Conservation (phyloP, 2,329 filamentous ascomycete species). For the Xylaria sp. region DNA sequence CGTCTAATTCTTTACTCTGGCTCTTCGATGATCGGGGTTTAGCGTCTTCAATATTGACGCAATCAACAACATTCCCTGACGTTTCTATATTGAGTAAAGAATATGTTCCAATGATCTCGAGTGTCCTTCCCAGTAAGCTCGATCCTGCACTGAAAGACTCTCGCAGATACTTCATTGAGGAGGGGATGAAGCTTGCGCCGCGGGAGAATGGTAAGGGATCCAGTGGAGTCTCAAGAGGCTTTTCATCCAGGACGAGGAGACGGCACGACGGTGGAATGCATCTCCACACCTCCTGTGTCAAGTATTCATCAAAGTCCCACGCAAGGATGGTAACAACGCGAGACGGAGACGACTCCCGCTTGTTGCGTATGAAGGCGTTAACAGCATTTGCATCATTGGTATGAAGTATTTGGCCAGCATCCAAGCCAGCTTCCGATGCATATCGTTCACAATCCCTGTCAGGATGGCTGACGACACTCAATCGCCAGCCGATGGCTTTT, state of each 20-base stretch:
- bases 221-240: conserved; percentile 4
- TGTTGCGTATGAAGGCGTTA: conserved; percentile 13
- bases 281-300: conserved; percentile 30
- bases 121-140: conserved; percentile 19
- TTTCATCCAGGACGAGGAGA: conserved; percentile 27
- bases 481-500: conserved; percentile 23
- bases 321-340: conserved; percentile 27
- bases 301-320: conserved; percentile 13
- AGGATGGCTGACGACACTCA: conserved; percentile 11
- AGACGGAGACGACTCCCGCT: conserved; percentile 16
- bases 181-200: conserved; percentile 30
- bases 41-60: conserved; percentile 25
- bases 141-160: conserved; percentile 19
- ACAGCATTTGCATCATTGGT: conserved; percentile 3
- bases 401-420: conserved; percentile 8
- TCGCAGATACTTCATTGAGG: conserved; percentile 30
- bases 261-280: conserved; percentile 25
- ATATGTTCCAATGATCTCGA: conserved; percentile 16
- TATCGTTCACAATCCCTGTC: conserved; percentile 7
- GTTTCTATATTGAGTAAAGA: conserved; percentile 7
- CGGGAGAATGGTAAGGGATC: conserved; percentile 31
- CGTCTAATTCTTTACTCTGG: neutral
- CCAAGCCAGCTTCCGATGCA: conserved; percentile 15
- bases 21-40: conserved; percentile 6
- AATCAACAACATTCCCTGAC: neutral